Evolutionary conservation across 1,284 basidiomycete species (phyloP), one percentile per base, ranked within the genome.

Genomic region (Agroathelia rolfsii): DNA sequence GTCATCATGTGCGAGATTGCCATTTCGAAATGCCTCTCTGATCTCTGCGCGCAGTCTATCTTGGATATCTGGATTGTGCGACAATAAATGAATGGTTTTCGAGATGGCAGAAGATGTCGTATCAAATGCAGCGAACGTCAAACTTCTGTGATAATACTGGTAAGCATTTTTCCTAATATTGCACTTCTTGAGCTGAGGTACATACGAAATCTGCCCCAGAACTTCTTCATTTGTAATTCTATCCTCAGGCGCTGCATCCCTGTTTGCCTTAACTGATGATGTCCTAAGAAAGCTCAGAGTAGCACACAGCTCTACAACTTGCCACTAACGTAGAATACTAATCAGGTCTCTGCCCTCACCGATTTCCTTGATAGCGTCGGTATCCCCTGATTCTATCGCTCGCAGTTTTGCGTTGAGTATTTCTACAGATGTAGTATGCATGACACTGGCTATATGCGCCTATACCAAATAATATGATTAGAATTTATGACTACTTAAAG

Each of bases 261-360:
- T 42, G 31, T 53, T 53, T 17, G 45, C 53, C 23, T 37, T 43
- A 3, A 55, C 52, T 45, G 40, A 10, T n/a, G 9, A 18, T 45
- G 13, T 45, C 36, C 36, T 25, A 6, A n/a, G n/a, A n/a, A n/a
- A n/a, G n/a, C 13, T 13, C 15, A 28, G 14, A 18, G 25, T 4
- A 30, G 19, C 4, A 3, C 15, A 4, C 6, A 3, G 11, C 28
- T 13, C 15, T 19, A 25, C 4, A 11, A 6, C 19, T 19, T 13
- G 7, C 3, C 17, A 50, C 59, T 17, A 40, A 64, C 65, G 50
- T 8, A 70, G 44, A 32, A 62, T 55, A 35, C 62, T 69, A 32
- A 70, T 54, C 28, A 70, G 57, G 45, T 70, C 66, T 30, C 62
- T 65, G n/a, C 58, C 61, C 21, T 43, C 45, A 2, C 53, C 57